Percentiles rank a stretch among this genome's conserved stretches.
Evolutionary conservation across 345 rosid genomes (phyloP).

Genomic region (Aquilaria yunnanensis): DNA sequence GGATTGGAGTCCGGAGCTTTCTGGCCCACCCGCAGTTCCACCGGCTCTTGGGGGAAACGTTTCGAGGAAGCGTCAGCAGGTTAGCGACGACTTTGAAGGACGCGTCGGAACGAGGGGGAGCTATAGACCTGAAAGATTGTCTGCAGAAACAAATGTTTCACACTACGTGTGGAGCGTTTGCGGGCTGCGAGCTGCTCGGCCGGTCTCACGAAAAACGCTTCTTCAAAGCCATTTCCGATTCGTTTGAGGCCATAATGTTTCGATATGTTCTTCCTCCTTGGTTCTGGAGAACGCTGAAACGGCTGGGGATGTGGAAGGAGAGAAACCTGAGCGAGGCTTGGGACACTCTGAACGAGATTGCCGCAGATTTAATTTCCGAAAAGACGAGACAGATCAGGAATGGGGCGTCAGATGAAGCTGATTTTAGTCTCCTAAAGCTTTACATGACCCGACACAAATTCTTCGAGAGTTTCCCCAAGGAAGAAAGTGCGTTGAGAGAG

Average conservation of each 20-base stretch:
- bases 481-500: constrained; percentile 3
- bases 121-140: constrained; percentile 15
- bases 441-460: constrained; percentile 9
- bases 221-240: constrained; percentile 11
- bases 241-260: constrained; percentile 6
- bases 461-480: background rate
- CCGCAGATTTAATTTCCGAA: constrained; percentile 5
- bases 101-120: background rate
- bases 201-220: constrained; percentile 2
- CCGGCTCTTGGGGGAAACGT: background rate
- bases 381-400: background rate
- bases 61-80: background rate
- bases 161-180: background rate
- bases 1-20: constrained; percentile 4
- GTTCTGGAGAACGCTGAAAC: constrained; percentile 17
- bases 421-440: constrained; percentile 13
- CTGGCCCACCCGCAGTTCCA: background rate
- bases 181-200: too few relatives aligned
- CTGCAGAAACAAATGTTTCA: background rate
- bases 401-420: background rate
- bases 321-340: constrained; percentile 9
- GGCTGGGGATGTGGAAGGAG: constrained; percentile 17
- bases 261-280: constrained; percentile 6
- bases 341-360: constrained; percentile 1
- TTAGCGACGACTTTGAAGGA: constrained; percentile 6